Base-by-base conservation (phyloP, 306 rosid genomes). In the Vigna radiata region DNA sequence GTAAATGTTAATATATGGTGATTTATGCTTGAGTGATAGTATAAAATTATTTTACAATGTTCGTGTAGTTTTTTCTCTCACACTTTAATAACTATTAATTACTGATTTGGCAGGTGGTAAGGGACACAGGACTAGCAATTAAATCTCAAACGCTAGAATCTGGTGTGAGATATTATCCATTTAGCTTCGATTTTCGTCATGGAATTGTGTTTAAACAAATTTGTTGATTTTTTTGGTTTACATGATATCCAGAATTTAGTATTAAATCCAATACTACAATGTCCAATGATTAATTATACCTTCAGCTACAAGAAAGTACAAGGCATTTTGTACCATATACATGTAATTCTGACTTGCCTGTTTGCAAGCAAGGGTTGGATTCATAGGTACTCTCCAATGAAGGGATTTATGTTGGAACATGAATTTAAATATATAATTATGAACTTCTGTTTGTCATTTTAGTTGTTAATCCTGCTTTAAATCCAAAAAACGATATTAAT, bases 71-170 rank as follows among this genome's bases (percentile, higher is more conserved):
- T 41, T 41, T 41, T 41, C 10, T 41, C 46, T 41, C 49, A 56
- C 73, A 36, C 52, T 66, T 72, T 18, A 72, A 72, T 67, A 71
- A 82, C 86, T 72, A 59, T 23, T 63, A 65, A 63, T 72, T 82
- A 72, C 79, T 82, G 85, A 82, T 77, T 77, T 83, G 86, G 86
- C 86, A 83, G 86, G 83, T 83, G 86, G 54, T 78, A 77, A 72
- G 68, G 79, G 65, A 47, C 79, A 66, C 72, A 21, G 23, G 83
- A 78, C 86, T 77, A 73, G 79, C 76, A 49, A 77, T 73, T 77
- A 56, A 70, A 66, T 59, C 79, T 23, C 80, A 73, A 77, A 56
- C 19, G 67, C 83, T 83, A 77, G 72, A 72, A 77, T 65, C 47
- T 72, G 79, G 83, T 77, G 86, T 50, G 83, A 82, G 82, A 77